phyloP scores from a whole-genome alignment of 2,329 filamentous ascomycete species.

The Aspergillus sp. region DNA sequence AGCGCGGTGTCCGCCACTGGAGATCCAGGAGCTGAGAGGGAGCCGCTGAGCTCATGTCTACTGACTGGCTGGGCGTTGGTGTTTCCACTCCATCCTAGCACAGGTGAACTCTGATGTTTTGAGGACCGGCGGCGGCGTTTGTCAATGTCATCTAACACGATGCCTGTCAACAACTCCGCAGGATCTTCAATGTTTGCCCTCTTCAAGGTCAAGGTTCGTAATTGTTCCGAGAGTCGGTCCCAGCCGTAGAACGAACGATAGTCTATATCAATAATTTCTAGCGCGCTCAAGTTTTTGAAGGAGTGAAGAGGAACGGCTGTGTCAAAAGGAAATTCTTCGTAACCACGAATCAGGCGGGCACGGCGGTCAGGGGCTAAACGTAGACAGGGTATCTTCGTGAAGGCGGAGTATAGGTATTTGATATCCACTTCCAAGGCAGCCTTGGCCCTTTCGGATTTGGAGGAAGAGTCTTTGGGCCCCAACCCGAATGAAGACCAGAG shows the following conservation, averaged over 20 bases:
- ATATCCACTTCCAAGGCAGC: constrained; percentile 80
- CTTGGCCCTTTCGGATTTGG: constrained; percentile 87
- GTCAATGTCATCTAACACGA: constrained; percentile 95
- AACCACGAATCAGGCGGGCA: constrained; percentile 83
- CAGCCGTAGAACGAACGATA: constrained; percentile 97
- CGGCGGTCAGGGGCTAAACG: constrained; percentile 89
- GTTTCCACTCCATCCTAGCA: constrained; percentile 62
- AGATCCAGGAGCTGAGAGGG: constrained; percentile 68
- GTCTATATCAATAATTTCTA: constrained; percentile 94
- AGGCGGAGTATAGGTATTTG: constrained; percentile 96
- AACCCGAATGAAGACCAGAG: constrained; percentile 89
- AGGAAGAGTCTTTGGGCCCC: constrained; percentile 72
- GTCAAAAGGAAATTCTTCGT: constrained; percentile 97
- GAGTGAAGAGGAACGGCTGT: constrained; percentile 93
- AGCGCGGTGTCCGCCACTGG: constrained; percentile 52
- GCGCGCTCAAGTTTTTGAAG: constrained; percentile 92
- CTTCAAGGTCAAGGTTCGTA: constrained; percentile 85
- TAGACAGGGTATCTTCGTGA: constrained; percentile 95
- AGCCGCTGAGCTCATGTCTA: constrained; percentile 66
- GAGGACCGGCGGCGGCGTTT: constrained; percentile 83
- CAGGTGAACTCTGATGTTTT: constrained; percentile 79
- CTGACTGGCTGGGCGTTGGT: constrained; percentile 61
- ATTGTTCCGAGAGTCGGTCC: constrained; percentile 88
- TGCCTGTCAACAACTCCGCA: constrained; percentile 83
- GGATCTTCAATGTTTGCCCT: constrained; percentile 86